Percentiles rank a stretch among this genome's conserved stretches.
These are phyloP conservation scores for Onygenales sp. DNA, from an alignment of 2,329 filamentous ascomycete genomes.

Conservation along the genomic window DNA sequence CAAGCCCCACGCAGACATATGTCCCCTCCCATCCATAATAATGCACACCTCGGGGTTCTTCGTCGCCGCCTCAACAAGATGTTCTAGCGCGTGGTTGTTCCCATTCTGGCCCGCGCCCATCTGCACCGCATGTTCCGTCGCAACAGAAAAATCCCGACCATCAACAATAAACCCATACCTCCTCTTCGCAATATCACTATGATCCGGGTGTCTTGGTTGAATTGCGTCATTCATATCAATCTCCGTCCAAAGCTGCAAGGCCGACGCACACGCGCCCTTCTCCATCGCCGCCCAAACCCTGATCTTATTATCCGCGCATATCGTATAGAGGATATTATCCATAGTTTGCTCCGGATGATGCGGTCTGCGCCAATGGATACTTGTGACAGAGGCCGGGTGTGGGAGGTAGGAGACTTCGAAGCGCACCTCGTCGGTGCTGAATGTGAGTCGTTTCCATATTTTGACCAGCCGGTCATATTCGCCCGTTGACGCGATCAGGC, in stretches of 20 bases:
- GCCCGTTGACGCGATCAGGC: slow-evolving; percentile 74
- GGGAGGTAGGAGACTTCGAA: slow-evolving; percentile 87
- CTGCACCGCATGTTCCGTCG: slow-evolving; percentile 60
- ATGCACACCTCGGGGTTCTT: slow-evolving; percentile 80
- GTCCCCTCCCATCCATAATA: slow-evolving; percentile 70
- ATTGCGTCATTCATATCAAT: slow-evolving; percentile 69
- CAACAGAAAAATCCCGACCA: slow-evolving; percentile 65
- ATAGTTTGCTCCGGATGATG: slow-evolving; percentile 66
- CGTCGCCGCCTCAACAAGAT: slow-evolving; percentile 77
- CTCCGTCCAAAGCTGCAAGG: slow-evolving; percentile 69
- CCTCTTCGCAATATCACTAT: slow-evolving; percentile 31
- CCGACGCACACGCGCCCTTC: slow-evolving; percentile 53
- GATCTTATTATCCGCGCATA: slow-evolving; percentile 70
- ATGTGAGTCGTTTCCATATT: slow-evolving; percentile 81
- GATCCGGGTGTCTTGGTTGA: slow-evolving; percentile 41
- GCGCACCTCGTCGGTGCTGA: slow-evolving; percentile 69
- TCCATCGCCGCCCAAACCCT: slow-evolving; percentile 78
- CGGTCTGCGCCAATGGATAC: slow-evolving; percentile 75
- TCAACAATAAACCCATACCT: slow-evolving; percentile 76
- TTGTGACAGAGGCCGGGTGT: slow-evolving; percentile 74
- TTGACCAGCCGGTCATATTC: slow-evolving; percentile 76
- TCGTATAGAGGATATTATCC: slow-evolving; percentile 83
- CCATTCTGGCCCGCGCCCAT: slow-evolving; percentile 45
- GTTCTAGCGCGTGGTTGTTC: slow-evolving; percentile 65
- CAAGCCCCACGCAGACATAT: slow-evolving; percentile 86